Percentiles rank a stretch among this genome's conserved stretches.
These are phyloP conservation scores for Aspergillus affinis DNA, from an alignment of 495 filamentous ascomycete genomes.

Conservation along the genomic window DNA sequence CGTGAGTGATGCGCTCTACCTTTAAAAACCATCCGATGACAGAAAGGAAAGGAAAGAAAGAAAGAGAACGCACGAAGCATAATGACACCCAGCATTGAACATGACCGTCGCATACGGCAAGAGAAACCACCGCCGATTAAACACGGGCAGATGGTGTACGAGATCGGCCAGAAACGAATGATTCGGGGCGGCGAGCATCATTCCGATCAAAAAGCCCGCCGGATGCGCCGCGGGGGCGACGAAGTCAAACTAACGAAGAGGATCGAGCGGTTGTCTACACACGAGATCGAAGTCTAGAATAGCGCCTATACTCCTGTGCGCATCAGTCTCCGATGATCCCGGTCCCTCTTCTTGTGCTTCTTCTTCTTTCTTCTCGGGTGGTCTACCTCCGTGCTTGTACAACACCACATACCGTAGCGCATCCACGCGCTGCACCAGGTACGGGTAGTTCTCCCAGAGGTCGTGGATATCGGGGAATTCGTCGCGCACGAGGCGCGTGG, in stretches of 20 bases:
- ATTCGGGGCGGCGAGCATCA: slow-evolving; percentile 12
- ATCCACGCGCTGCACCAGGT: slow-evolving; percentile 15
- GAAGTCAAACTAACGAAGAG: slow-evolving; percentile 12
- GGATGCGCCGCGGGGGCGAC: slow-evolving; percentile 15
- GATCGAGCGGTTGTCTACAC: slow-evolving; percentile 10
- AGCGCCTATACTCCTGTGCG: not conserved
- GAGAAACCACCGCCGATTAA: slow-evolving; percentile 13
- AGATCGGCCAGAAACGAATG: slow-evolving; percentile 11
- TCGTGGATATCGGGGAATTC: slow-evolving; percentile 6
- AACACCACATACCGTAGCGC: slow-evolving; percentile 15
- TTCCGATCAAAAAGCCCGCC: slow-evolving; percentile 13
- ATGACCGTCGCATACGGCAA: slow-evolving; percentile 14
- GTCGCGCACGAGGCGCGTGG: slow-evolving; percentile 7
- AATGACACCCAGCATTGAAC: slow-evolving; percentile 16
- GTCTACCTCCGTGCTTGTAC: slow-evolving; percentile 12
- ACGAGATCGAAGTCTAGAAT: slow-evolving; percentile 15
- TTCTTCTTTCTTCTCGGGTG: not conserved
- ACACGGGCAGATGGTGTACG: slow-evolving; percentile 4
- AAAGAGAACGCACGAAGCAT: slow-evolving; percentile 10
- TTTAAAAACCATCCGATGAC: no score
- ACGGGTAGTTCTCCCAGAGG: slow-evolving; percentile 11
- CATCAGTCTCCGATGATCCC: not conserved
- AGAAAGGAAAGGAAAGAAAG: not conserved
- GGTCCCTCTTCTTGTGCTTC: no score
- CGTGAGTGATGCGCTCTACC: not conserved